Evolutionary conservation across 805 yeast genomes (phyloP), one percentile per base, ranked within the genome.

Genomic region (Kodamaea hsintzibuensis): DNA sequence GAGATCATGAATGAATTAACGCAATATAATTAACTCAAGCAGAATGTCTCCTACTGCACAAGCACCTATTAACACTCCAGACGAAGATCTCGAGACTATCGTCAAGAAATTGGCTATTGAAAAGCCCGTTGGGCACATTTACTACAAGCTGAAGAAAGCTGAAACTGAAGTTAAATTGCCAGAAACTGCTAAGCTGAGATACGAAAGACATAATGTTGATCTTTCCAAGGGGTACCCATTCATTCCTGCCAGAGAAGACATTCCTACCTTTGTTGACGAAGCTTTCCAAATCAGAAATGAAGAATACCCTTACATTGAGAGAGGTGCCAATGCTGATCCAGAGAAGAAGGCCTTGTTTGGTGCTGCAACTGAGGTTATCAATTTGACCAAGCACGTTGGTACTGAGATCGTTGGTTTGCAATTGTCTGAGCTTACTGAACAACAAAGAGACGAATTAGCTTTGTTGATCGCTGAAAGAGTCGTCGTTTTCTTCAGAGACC

Each of bases 321-420:
- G 71, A 35, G 71, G 66, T 10, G 57, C 57, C 52, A 60, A 60
- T 35, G 71, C 71, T 30, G 71, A 67, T 52, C 69, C 69, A 2
- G 67, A 67, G 39, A 67, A 67, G 59, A 64, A 62, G 56, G 70
- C 71, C 1, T 59, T 67, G 56, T 63, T 67, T 22, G 67, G 69
- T 13, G 71, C 71, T 14, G 70, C 71, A 27, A 67, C 59, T 49
- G 67, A 64, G 49, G 71, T 67, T n/a, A 63, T 38, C 35, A 42
- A 67, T 57, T 61, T 67, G 60, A 65, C 71, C 55, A 64, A 64
- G 51, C 70, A 67, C 55, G 61, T 67, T 54, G 71, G 71, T 22
- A 67, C 70, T 10, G 71, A 67, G 52, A 64, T 67, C 47, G 66
- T 67, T 25, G 71, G 71, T 7, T 62, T 67, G 55, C 71, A 67